Evolutionary conservation across 2,329 filamentous ascomycete genomes (phyloP).

Genomic region (Alternaria viburni): DNA sequence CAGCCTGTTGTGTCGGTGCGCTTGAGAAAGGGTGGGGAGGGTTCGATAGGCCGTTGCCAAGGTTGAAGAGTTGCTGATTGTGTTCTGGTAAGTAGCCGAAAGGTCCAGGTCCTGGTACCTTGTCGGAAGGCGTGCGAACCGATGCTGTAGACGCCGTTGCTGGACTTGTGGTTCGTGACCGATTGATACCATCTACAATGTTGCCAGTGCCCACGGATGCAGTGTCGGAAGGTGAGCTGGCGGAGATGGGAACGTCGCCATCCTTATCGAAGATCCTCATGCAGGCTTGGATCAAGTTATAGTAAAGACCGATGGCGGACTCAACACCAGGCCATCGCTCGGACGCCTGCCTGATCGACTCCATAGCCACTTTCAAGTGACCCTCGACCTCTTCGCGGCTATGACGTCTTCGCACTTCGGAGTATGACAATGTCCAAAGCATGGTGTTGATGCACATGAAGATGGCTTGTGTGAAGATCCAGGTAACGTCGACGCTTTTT

Average conservation of each 20-base stretch:
- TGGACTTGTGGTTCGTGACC: slow-evolving; percentile 56
- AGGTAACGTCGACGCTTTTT: slow-evolving; percentile 82
- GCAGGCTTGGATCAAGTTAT: slow-evolving; percentile 83
- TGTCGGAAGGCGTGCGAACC: slow-evolving; percentile 47
- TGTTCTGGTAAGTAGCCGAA: slow-evolving; percentile 48
- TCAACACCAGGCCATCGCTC: slow-evolving; percentile 91
- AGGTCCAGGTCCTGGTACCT: slow-evolving; percentile 37
- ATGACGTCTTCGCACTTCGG: slow-evolving; percentile 77
- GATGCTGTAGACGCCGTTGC: slow-evolving; percentile 48
- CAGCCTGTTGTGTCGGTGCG: slow-evolving; percentile 30
- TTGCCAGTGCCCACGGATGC: slow-evolving; percentile 50
- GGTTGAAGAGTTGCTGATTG: slow-evolving; percentile 38
- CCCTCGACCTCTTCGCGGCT: slow-evolving; percentile 76
- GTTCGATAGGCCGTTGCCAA: slow-evolving; percentile 27
- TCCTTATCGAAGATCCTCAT: slow-evolving; percentile 82
- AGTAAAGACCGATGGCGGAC: slow-evolving; percentile 83
- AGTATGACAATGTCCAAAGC: slow-evolving; percentile 89
- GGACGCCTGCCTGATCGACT: slow-evolving; percentile 79
- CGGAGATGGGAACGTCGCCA: slow-evolving; percentile 57
- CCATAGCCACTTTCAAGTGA: slow-evolving; percentile 75
- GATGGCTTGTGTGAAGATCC: slow-evolving; percentile 88
- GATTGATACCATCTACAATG: slow-evolving; percentile 50
- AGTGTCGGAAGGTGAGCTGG: slow-evolving; percentile 55
- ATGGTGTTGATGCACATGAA: slow-evolving; percentile 93
- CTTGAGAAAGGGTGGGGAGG: slow-evolving; percentile 22